These are phyloP conservation scores for Asterochloris erici DNA, from an alignment of 139 green algal species.

Conservation along the genomic window DNA sequence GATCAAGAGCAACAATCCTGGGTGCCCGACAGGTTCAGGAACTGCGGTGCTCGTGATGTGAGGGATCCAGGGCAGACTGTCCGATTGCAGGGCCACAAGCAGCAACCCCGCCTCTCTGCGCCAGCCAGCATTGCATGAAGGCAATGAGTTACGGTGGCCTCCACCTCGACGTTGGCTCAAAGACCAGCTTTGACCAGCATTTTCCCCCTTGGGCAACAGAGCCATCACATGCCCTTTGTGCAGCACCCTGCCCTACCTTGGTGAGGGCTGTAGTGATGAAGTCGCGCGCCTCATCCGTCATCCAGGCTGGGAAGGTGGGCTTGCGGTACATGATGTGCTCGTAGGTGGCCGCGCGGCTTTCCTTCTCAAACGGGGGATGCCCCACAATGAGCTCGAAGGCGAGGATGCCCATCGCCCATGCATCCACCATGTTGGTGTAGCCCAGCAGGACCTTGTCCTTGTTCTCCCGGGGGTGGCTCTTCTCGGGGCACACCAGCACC, in stretches of 20 bases:
- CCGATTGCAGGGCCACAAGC: neutral
- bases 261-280: constrained; percentile 54
- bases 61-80: neutral
- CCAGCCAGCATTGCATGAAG: neutral
- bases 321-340: constrained; percentile 66
- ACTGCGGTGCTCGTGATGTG: too few species aligned
- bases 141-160: neutral
- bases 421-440: constrained; percentile 67
- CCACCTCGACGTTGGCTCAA: neutral
- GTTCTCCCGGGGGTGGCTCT: constrained; percentile 71
- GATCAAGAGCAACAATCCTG: too few species aligned
- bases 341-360: constrained; percentile 52
- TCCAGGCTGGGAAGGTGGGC: constrained; percentile 38
- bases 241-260: constrained; percentile 45
- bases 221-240: neutral
- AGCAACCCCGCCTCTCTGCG: neutral
- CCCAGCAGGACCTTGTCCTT: constrained; percentile 63
- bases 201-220: neutral
- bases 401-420: constrained; percentile 77
- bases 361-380: constrained; percentile 68
- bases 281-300: constrained; percentile 38
- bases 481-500: constrained; percentile 49
- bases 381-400: constrained; percentile 80
- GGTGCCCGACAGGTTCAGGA: too few species aligned
- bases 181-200: neutral